A percentile compares a stretch with the other conserved stretches of the same genome.
Evolutionary conservation across 1,139 yeast species (phyloP).

Genomic region (Arxiozyma telluris): DNA sequence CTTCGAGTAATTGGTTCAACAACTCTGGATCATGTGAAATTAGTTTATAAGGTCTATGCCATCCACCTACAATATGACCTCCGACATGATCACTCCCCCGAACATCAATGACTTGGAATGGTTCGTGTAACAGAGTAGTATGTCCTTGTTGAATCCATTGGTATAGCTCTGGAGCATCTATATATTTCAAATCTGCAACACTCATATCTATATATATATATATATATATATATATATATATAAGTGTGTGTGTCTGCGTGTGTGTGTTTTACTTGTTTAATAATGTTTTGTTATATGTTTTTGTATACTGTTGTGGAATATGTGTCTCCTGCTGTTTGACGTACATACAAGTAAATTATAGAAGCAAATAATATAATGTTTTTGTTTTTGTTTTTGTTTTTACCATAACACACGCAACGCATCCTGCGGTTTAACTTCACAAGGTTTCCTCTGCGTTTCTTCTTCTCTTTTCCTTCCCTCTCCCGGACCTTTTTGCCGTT

Average conservation of each 20-base stretch:
- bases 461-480: not conserved
- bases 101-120: conserved; percentile 73
- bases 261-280: not conserved
- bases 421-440: too few species aligned
- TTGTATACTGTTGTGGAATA: too few species aligned
- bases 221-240: too few species aligned
- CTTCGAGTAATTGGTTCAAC: conserved; percentile 43
- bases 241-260: too few species aligned
- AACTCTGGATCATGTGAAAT: conserved; percentile 52
- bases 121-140: conserved; percentile 11
- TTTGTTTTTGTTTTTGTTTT: too few species aligned
- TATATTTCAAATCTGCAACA: conserved; percentile 11
- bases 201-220: not conserved
- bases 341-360: too few species aligned
- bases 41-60: conserved; percentile 23
- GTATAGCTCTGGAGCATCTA: conserved; percentile 22
- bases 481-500: not conserved
- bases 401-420: too few species aligned
- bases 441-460: too few species aligned
- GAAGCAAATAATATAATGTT: not conserved
- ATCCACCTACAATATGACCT: conserved; percentile 31
- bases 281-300: too few species aligned
- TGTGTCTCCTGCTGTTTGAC: not conserved
- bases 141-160: conserved; percentile 24
- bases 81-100: conserved; percentile 73